A percentile compares a stretch with the other conserved stretches of the same genome.
These are phyloP conservation scores for Carex arenaria DNA, from an alignment of 202 grass and related monocot species.

Conservation along the genomic window DNA sequence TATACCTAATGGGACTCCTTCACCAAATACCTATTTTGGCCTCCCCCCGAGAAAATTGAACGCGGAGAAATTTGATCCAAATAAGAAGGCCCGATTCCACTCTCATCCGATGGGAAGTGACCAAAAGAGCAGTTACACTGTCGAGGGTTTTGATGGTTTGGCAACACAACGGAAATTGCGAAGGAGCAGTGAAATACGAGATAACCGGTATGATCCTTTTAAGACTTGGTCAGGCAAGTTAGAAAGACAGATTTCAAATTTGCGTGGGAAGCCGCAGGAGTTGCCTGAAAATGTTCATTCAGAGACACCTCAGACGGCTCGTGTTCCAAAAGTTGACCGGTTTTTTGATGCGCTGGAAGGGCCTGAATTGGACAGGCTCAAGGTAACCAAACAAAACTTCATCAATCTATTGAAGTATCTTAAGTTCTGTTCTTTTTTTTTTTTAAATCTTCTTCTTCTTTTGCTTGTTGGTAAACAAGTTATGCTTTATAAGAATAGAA, in stretches of 20 bases:
- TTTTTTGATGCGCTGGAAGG: constrained; percentile 91
- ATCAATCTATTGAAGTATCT: neutral
- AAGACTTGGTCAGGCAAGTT: constrained; percentile 89
- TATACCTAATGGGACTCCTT: constrained; percentile 25
- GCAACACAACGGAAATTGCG: neutral
- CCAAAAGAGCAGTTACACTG: neutral
- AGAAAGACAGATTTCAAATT: constrained; percentile 68
- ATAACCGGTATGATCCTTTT: constrained; percentile 75
- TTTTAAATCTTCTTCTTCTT: neutral
- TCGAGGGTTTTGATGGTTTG: neutral
- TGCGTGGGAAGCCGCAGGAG: constrained; percentile 31
- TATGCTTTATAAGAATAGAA: neutral
- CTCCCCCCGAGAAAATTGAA: neutral
- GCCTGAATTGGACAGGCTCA: constrained; percentile 74
- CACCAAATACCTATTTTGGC: constrained; percentile 2
- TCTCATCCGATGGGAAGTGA: constrained; percentile 38
- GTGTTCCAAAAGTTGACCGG: constrained; percentile 55
- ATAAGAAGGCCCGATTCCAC: constrained; percentile 39
- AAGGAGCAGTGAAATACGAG: constrained; percentile 27
- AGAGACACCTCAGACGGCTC: neutral
- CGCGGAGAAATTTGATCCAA: constrained; percentile 16
- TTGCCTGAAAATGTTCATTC: constrained; percentile 9
- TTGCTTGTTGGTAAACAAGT: neutral
- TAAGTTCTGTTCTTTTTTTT: neutral
- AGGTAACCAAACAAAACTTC: constrained; percentile 33